Evolutionary conservation across 1,139 yeast genomes (phyloP), one percentile per base, ranked within the genome.

Genomic region (Kazachstania sp.): DNA sequence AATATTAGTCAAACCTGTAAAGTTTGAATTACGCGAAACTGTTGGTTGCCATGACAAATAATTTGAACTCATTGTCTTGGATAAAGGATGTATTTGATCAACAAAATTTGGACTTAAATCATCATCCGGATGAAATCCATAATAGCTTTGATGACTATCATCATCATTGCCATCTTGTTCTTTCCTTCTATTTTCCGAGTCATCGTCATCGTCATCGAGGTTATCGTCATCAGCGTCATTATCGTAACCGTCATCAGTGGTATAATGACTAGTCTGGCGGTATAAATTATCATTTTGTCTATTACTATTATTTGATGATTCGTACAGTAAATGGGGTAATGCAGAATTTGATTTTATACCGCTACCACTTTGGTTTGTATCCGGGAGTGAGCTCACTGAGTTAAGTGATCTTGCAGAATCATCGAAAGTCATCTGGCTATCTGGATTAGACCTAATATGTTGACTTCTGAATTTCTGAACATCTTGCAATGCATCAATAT

Each of bases 21-120:
- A 92, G 0, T 90, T 85, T 1, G 98, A 92, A 65, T 94, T 94
- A 63, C 97, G 77, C 13, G 97, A 98, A 43, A 94, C 77, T 7
- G 66, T 87, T 0, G 98, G 97, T 28, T 77, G 77, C 90, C 95
- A 90, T 0, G 97, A 87, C 37, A 92, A 71, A 59, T 90, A 92
- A 53, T 72, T 74, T 0, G 81, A 69, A 48, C 81, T 76, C 76
- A 75, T 76, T 11, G 59, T 57, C 47, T 68, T 58, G 13, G 58
- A 45, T 31, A 60, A 36, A 56, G 53, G 51, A 12, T 52, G 52
- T 9, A 43, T 47, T 20, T 51, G 47, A 30, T 49, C 45, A 40
- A 51, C 47, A 5, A 35, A 37, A 36, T 38, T 31, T 3, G 41
- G 19, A 30, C 38, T 18, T 3, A 30, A 13, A 42, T 54, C 56